Conservation (phyloP, 352 stramenopile genomes). For the Pseudoperonospora humuli region DNA sequence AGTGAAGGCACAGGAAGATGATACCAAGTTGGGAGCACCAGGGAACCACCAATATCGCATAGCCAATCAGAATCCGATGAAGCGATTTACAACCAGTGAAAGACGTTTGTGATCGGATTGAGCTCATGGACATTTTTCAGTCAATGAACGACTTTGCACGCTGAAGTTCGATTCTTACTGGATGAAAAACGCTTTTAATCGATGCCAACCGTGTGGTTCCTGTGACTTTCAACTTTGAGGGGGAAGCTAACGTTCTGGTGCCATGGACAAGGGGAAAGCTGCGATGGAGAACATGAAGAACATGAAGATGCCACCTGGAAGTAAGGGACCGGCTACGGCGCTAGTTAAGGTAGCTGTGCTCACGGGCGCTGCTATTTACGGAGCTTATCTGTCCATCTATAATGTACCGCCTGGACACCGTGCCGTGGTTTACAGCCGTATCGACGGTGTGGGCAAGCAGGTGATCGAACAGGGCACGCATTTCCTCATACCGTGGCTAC, state of each 20-base stretch:
- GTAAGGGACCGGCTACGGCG: slow-evolving; percentile 42
- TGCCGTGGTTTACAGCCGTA: slow-evolving; percentile 86
- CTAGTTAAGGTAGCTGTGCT: slow-evolving; percentile 58
- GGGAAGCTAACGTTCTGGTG: too few relatives aligned
- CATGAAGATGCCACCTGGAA: slow-evolving; percentile 74
- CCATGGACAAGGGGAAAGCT: slow-evolving; percentile 80
- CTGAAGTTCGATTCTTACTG: too few relatives aligned
- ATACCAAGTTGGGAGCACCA: slow-evolving; percentile 11
- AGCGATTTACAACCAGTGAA: neutral
- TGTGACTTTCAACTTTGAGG: slow-evolving; percentile 21
- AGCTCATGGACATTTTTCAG: too few relatives aligned
- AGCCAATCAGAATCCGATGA: slow-evolving; percentile 24
- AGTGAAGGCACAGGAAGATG: neutral
- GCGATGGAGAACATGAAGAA: slow-evolving; percentile 88
- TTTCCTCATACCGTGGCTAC: slow-evolving; percentile 96
- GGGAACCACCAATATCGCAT: slow-evolving; percentile 40
- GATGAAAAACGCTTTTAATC: too few relatives aligned
- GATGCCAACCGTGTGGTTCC: slow-evolving; percentile 8
- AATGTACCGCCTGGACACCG: slow-evolving; percentile 85
- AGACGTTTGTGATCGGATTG: too few relatives aligned
- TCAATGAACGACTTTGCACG: too few relatives aligned
- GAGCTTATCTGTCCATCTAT: slow-evolving; percentile 80
- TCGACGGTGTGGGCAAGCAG: slow-evolving; percentile 74
- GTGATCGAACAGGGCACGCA: slow-evolving; percentile 92
- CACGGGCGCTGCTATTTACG: slow-evolving; percentile 59